A percentile compares a stretch with the other conserved stretches of the same genome.
These are phyloP conservation scores for Talaromyces ruber DNA, from an alignment of 495 filamentous ascomycete genomes.

Conservation along the genomic window DNA sequence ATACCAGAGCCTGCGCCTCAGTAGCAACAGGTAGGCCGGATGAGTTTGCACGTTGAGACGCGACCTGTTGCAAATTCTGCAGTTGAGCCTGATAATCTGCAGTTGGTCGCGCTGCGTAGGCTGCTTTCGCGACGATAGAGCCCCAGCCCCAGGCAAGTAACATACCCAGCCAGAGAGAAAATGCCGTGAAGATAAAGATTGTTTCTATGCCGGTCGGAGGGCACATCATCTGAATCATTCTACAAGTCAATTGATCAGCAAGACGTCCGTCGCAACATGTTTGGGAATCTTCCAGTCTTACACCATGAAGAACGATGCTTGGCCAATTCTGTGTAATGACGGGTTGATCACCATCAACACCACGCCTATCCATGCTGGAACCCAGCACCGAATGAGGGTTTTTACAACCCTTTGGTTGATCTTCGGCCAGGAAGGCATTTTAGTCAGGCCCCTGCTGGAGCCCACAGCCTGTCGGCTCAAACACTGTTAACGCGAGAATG, in stretches of 20 bases:
- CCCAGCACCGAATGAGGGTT: slow-evolving; percentile 32
- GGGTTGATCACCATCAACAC: slow-evolving; percentile 34
- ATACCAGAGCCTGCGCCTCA: slow-evolving; percentile 20
- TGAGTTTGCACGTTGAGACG: slow-evolving; percentile 22
- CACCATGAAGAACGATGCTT: slow-evolving; percentile 22
- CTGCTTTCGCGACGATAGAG: slow-evolving; percentile 32
- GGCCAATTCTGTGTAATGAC: slow-evolving; percentile 18
- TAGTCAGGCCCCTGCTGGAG: background rate
- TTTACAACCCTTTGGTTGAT: slow-evolving; percentile 31
- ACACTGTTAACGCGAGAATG: background rate
- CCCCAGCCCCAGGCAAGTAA: slow-evolving; percentile 34
- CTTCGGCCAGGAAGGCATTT: slow-evolving; percentile 29
- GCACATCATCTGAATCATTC: slow-evolving; percentile 26
- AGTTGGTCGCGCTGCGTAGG: slow-evolving; percentile 25
- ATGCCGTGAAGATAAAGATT: slow-evolving; percentile 23
- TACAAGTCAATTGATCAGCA: slow-evolving; percentile 6
- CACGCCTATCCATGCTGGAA: slow-evolving; percentile 32
- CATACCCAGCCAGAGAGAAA: slow-evolving; percentile 29
- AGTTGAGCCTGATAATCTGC: slow-evolving; percentile 25
- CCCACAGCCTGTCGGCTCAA: background rate
- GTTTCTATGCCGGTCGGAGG: slow-evolving; percentile 30
- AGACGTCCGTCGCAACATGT: background rate
- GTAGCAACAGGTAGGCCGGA: slow-evolving; percentile 17
- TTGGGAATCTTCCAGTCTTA: background rate
- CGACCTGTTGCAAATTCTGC: slow-evolving; percentile 22